Conservation (phyloP, 345 rosid species). For the Aquilaria sinensis region DNA sequence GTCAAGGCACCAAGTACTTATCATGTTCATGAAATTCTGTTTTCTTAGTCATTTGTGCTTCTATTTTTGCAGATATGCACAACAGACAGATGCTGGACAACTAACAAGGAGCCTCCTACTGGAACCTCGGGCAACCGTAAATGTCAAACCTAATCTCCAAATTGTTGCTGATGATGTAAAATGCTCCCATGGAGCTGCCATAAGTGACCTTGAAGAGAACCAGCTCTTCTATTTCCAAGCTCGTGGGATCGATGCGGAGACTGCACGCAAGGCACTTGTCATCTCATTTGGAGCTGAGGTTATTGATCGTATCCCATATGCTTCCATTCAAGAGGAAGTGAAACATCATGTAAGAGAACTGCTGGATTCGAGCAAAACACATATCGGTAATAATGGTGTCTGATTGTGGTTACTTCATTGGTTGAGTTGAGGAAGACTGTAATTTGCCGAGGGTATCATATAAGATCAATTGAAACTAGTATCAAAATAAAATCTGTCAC, state of each 20-base stretch:
- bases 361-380: constrained; percentile 27
- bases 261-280: constrained; percentile 78
- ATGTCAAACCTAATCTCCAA: constrained; percentile 91
- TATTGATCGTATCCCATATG: constrained; percentile 43
- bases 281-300: constrained; percentile 84
- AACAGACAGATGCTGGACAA: constrained; percentile 90
- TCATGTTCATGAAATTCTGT: too few relatives aligned
- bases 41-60: not conserved
- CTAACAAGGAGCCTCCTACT: constrained; percentile 79
- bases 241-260: constrained; percentile 68
- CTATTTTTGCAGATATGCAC: constrained; percentile 54
- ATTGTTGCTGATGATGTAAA: constrained; percentile 86
- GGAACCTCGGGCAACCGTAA: constrained; percentile 83
- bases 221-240: constrained; percentile 90
- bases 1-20: too few relatives aligned
- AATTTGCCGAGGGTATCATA: too few relatives aligned
- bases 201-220: constrained; percentile 81
- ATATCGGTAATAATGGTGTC: too few relatives aligned
- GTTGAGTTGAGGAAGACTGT: too few relatives aligned
- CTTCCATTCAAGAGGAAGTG: constrained; percentile 40
- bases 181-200: constrained; percentile 98
- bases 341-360: constrained; percentile 49
- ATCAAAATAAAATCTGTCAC: too few relatives aligned
- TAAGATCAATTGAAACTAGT: too few relatives aligned
- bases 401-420: too few relatives aligned